Evolutionary conservation across 768 basidiomycete genomes (phyloP), one percentile per base, ranked within the genome.

Genomic region (Calocybe indica): DNA sequence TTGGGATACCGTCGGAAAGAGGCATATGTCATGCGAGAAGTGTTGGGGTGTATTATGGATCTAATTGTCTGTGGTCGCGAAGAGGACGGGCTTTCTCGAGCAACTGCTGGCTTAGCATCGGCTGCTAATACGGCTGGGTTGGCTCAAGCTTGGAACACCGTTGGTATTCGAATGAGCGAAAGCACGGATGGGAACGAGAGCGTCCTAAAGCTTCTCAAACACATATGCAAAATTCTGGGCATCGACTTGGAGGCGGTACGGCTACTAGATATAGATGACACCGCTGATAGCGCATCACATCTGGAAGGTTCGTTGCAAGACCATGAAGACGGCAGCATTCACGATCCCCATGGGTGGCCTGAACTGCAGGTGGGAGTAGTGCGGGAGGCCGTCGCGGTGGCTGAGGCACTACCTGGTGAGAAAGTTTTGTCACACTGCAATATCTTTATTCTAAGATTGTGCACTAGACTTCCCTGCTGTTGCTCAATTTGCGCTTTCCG

Each of bases 341-440:
- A 65, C 22, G 80, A 82, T 52, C 65, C 76, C 5, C 89, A 83
- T 60, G 96, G 96, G 4, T 98, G 95, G 95, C 86, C 93, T 2
- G 91, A 93, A 62, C 70, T 99, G 36, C 95, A 96, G 69, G 80
- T 97, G 12, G 92, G 92, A 15, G 82, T 94, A n/a, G 74, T 97
- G 14, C 79, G 92, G 34, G 96, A 98, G 62, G 91, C 92, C 1
- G 83, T 97, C 14, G 84, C 88, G 0, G 83, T 98, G 2, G 89
- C 92, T 1, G 92, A 97, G 63, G 82, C 91, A 10, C 68, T 99
- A 15, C 92, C 95, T 48, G 92, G 93, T 91, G 51, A 46, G 76
- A 66, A 3, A 48, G 43, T 42, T 13, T 36, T 46, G 28, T 30
- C 45, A 43, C 22, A 43, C 35, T 7, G 31, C 7, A 5, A 1